Conservation (phyloP, 257 asterid genomes). For the Euphrasia confusa region DNA sequence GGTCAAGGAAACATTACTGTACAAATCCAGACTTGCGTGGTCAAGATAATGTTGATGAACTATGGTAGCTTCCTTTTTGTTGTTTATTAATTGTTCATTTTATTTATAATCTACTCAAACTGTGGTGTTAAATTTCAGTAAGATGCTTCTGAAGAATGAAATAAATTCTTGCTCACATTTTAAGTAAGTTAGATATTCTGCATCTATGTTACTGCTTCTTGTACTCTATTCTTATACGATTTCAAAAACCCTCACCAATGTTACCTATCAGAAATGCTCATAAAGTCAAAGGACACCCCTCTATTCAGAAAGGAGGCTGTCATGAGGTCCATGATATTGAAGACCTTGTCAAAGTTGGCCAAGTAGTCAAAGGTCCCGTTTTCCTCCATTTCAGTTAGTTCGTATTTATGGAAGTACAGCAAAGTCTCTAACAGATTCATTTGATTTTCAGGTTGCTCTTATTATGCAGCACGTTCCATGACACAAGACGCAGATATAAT, state of each 20-base stretch:
- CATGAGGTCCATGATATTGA: constrained; percentile 97
- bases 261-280: constrained; percentile 57
- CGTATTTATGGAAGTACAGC: constrained; percentile 18
- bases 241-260: constrained; percentile 19
- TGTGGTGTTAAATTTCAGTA: constrained; percentile 45
- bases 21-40: constrained; percentile 64
- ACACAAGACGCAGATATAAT: constrained; percentile 83
- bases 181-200: constrained; percentile 49
- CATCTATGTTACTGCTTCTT: constrained; percentile 1
- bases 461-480: constrained; percentile 79
- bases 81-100: constrained; percentile 13
- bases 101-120: constrained; percentile 37
- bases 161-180: constrained; percentile 64
- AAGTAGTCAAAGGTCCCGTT: constrained; percentile 68
- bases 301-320: constrained; percentile 91
- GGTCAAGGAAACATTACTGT: constrained; percentile 87
- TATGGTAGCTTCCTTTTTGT: constrained; percentile 51
- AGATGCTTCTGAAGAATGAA: constrained; percentile 66
- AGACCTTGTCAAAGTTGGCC: constrained; percentile 95
- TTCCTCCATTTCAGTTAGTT: constrained; percentile 14
- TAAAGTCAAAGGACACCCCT: constrained; percentile 84
- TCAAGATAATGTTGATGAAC: constrained; percentile 67
- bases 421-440: constrained; percentile 29
- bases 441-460: constrained; percentile 81
- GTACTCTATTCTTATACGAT: constrained; percentile 18